phyloP scores from a whole-genome alignment of 805 yeast genomes.

The Maudiozyma saulgeensis region DNA sequence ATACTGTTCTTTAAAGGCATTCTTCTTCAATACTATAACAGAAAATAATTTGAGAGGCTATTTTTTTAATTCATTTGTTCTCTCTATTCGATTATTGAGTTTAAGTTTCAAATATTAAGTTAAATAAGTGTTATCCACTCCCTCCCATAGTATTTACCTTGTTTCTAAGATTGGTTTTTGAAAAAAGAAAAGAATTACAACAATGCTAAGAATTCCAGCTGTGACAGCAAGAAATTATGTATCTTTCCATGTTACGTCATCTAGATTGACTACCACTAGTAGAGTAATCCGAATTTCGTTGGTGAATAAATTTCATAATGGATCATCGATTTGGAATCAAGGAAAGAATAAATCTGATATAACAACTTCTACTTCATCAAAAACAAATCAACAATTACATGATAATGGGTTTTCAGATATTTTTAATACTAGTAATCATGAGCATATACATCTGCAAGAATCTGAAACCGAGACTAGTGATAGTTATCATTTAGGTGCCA shows the following conservation, averaged over 20 bases:
- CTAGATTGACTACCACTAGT: background rate
- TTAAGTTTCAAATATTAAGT: no score
- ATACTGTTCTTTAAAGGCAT: no score
- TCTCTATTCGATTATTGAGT: no score
- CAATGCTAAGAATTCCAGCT: background rate
- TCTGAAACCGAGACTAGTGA: constrained; percentile 38
- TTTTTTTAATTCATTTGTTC: no score
- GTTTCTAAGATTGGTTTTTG: no score
- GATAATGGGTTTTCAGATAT: constrained; percentile 8
- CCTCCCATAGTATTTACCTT: no score
- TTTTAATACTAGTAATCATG: constrained; percentile 19
- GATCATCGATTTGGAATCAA: background rate
- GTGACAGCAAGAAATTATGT: background rate
- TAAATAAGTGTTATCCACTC: no score
- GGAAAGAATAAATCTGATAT: background rate
- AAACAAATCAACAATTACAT: background rate
- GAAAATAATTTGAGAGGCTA: no score
- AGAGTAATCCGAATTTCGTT: background rate
- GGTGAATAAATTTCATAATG: background rate
- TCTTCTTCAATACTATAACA: no score
- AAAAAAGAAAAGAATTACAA: no score
- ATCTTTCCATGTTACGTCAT: background rate
- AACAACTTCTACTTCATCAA: background rate
- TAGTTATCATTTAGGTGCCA: constrained; percentile 29
- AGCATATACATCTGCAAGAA: constrained; percentile 34